Base-by-base conservation (phyloP, 345 rosid genomes). In the Heritiera littoralis region DNA sequence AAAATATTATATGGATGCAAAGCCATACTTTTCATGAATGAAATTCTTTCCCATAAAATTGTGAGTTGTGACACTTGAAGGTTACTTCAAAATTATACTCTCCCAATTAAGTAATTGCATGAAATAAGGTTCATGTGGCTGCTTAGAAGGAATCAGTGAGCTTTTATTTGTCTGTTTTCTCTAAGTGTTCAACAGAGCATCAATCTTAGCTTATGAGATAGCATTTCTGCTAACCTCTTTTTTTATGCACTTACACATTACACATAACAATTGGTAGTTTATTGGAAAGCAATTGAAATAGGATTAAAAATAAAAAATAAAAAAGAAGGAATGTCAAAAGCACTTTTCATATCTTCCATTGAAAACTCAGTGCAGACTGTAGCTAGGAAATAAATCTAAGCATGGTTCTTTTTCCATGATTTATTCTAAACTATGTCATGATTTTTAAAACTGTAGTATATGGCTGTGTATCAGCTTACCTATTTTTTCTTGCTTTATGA, bases 291-390 rank as follows among this genome's bases (percentile, higher is more conserved):
- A 14, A 52, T 46, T 69, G 56, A 68, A 20, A 68, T 41, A 18
- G 38, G 55, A 54, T 1, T 1, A 20, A 23, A 46, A 23, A 23
- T 23, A 23, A 23, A 23, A 23, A 23, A 23, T 23, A 23, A 13
- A 20, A 23, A 20, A 23, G 6, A 48, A 60, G 38, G 10, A 2
- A 64, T 32, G 40, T 23, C 40, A 48, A 32, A 15, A 32, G 52
- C 30, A 18, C 72, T n/a, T 43, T 18, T n/a, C 32, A 18, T 64
- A 67, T 67, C 32, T 67, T 43, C 72, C 74, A 70, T 49, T 7
- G 58, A 49, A 13, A 49, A 13, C 40, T 69, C 74, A 69, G n/a
- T 12, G 12, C 5, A 69, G 23, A 40, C 54, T 48, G 18, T 4
- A 12, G 46, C 56, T 23, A 69, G 18, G 40, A 70, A 30, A 23